Evolutionary conservation across 306 rosid genomes (phyloP).

Genomic region (Vicia sativa): DNA sequence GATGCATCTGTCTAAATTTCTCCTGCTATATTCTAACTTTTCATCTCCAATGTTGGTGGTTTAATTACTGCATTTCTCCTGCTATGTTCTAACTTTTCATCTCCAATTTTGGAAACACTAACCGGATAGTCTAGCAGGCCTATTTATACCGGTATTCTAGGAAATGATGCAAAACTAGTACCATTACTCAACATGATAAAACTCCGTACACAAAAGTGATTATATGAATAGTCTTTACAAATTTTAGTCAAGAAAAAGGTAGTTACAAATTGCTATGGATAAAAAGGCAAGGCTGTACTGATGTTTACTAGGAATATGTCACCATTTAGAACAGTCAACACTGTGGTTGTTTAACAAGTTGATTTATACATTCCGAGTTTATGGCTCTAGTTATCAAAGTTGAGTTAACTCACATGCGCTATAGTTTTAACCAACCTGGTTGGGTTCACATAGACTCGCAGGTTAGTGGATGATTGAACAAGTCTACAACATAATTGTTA

Average conservation of each 20-base stretch:
- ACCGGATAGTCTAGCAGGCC: conserved; percentile 5
- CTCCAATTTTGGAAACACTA: conserved; percentile 10
- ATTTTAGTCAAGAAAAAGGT: neutral
- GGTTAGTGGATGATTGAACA: too few species aligned
- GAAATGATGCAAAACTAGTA: conserved; percentile 19
- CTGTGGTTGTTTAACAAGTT: too few species aligned
- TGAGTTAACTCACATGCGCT: too few species aligned
- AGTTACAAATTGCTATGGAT: too few species aligned
- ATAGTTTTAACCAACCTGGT: too few species aligned
- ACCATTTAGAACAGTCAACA: too few species aligned
- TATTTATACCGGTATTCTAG: conserved; percentile 1
- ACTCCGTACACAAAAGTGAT: conserved; percentile 1
- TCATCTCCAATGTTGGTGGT: neutral
- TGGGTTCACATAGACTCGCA: too few species aligned
- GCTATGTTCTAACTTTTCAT: neutral
- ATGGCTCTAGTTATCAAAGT: too few species aligned
- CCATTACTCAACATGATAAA: conserved; percentile 7
- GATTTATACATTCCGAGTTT: too few species aligned
- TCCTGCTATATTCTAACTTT: conserved; percentile 1
- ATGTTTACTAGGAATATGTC: too few species aligned
- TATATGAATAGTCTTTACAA: neutral
- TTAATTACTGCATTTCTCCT: conserved; percentile 2
- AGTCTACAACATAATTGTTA: too few species aligned
- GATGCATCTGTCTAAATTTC: neutral
- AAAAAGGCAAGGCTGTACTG: too few species aligned